phyloP scores from a whole-genome alignment of 352 stramenopile genomes.

The Globisporangium paddicum region DNA sequence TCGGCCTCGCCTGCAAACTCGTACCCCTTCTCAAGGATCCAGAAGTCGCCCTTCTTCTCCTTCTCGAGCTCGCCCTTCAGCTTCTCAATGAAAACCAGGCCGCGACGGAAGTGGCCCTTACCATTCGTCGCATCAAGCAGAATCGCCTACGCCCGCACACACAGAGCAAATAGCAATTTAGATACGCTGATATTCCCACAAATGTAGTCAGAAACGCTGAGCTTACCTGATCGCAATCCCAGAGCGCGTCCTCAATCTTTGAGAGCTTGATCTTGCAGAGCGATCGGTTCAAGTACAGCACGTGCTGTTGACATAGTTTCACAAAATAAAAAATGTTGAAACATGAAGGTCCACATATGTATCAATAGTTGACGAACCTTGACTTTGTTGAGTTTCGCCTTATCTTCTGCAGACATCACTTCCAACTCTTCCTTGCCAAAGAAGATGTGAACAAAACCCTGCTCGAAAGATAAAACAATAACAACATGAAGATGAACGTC shows the following conservation, averaged over 20 bases:
- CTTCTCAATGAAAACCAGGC: slow-evolving; percentile 78
- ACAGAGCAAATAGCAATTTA: background rate
- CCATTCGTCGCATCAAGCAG: slow-evolving; percentile 47
- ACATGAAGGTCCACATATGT: background rate
- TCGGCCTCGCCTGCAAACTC: slow-evolving; percentile 68
- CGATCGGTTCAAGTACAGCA: slow-evolving; percentile 79
- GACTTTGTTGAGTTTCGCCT: slow-evolving; percentile 74
- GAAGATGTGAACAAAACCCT: slow-evolving; percentile 87
- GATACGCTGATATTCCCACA: too few relatives aligned
- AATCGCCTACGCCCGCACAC: slow-evolving; percentile 40
- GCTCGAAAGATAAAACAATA: background rate
- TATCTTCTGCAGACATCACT: slow-evolving; percentile 63
- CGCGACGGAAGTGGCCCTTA: slow-evolving; percentile 80
- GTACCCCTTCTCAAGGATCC: slow-evolving; percentile 83
- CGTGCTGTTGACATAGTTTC: slow-evolving; percentile 19
- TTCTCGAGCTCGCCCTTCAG: slow-evolving; percentile 78
- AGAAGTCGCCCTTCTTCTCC: slow-evolving; percentile 77
- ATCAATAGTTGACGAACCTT: slow-evolving; percentile 33
- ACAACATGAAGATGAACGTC: background rate
- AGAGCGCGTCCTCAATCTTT: slow-evolving; percentile 81
- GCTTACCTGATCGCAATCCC: slow-evolving; percentile 78
- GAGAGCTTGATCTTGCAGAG: slow-evolving; percentile 82
- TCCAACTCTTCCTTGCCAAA: slow-evolving; percentile 86
- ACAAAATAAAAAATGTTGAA: background rate
- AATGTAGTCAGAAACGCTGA: background rate